phyloP scores from a whole-genome alignment of 768 basidiomycete species.

The Wakefieldia striispora region DNA sequence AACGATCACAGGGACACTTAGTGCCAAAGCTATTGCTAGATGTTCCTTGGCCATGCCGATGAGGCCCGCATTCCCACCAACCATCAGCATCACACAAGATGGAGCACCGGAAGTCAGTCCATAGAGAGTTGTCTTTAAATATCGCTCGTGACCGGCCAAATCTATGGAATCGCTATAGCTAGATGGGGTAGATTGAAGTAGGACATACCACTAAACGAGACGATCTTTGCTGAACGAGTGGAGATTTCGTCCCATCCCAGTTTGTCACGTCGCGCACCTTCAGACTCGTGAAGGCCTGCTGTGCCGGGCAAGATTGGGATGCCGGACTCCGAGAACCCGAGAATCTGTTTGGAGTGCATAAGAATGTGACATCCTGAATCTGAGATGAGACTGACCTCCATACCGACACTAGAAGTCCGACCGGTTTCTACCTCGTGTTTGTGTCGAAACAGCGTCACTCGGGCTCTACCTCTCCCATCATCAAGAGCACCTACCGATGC shows the following conservation, averaged over 20 bases:
- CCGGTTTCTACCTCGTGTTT: conserved; percentile 98
- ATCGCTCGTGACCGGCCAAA: conserved; percentile 93
- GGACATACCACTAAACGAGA: conserved; percentile 80
- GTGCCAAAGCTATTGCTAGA: conserved; percentile 87
- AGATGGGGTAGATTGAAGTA: background rate
- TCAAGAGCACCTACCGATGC: conserved; percentile 60
- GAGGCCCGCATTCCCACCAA: conserved; percentile 91
- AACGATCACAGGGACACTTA: conserved; percentile 90
- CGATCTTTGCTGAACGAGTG: conserved; percentile 82
- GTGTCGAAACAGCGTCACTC: conserved; percentile 90
- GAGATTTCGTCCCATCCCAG: conserved; percentile 97
- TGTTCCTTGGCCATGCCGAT: conserved; percentile 97
- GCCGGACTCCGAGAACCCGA: conserved; percentile 81
- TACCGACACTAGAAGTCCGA: conserved; percentile 91
- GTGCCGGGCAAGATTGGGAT: conserved; percentile 74
- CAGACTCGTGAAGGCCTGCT: conserved; percentile 53
- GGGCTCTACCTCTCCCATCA: conserved; percentile 77
- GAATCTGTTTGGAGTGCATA: conserved; percentile 50
- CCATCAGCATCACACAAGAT: conserved; percentile 88
- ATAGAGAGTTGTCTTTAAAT: conserved; percentile 89
- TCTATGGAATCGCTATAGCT: conserved; percentile 46
- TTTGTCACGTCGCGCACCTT: conserved; percentile 76
- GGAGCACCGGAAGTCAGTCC: conserved; percentile 94
- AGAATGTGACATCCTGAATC: background rate
- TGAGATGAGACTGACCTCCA: conserved; percentile 69